Conservation (phyloP, 768 basidiomycete species). For the Hysterangium stoloniferum region DNA sequence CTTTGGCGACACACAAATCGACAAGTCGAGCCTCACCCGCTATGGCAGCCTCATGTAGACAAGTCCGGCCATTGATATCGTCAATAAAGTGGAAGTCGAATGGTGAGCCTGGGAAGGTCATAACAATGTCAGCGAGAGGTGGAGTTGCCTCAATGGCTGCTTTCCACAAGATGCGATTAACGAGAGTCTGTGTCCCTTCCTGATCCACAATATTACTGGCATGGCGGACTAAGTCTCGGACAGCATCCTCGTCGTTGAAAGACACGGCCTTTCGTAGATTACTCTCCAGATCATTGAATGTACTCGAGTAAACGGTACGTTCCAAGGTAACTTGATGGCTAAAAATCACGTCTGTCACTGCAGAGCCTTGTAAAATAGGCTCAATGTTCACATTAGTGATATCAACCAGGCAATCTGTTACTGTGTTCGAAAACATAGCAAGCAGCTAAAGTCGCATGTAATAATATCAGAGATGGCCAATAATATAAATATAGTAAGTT, state of each 20-base stretch:
- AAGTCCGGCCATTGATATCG: constrained; percentile 93
- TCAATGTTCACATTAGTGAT: constrained; percentile 73
- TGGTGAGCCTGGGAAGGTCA: constrained; percentile 53
- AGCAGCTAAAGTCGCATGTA: constrained; percentile 57
- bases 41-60: constrained; percentile 89
- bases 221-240: constrained; percentile 63
- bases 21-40: constrained; percentile 74
- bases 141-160: constrained; percentile 74
- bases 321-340: constrained; percentile 65
- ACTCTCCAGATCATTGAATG: constrained; percentile 83
- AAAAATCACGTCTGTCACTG: constrained; percentile 62
- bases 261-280: constrained; percentile 75
- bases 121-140: constrained; percentile 66
- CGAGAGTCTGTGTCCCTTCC: constrained; percentile 52
- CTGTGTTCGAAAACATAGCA: constrained; percentile 88
- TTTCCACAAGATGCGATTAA: constrained; percentile 94
- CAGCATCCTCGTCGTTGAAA: constrained; percentile 46
- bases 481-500: background rate
- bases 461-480: background rate
- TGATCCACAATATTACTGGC: constrained; percentile 60
- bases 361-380: constrained; percentile 35
- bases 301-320: constrained; percentile 52
- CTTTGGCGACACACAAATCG: constrained; percentile 66
- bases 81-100: constrained; percentile 92
- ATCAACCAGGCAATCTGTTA: constrained; percentile 75